Conservation (phyloP, 2,329 filamentous ascomycete species). For the Aspergillus fructus region DNA sequence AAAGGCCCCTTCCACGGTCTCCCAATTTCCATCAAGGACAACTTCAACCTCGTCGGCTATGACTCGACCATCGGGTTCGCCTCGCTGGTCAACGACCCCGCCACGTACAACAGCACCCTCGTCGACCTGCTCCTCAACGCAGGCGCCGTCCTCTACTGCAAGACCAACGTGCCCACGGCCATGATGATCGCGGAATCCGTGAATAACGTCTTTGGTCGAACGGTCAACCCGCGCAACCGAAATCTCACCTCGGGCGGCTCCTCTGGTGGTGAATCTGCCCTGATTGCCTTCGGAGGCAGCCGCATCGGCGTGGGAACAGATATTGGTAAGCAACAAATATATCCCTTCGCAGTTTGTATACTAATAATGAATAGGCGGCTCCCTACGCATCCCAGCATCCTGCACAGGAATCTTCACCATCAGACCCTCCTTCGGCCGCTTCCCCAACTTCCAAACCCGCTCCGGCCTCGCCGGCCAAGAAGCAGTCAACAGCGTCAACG, state of each 20-base stretch:
- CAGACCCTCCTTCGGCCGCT: conserved; percentile 42
- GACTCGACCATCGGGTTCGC: conserved; percentile 24
- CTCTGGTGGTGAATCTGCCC: conserved; percentile 36
- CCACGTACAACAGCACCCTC: conserved; percentile 28
- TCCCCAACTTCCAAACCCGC: conserved; percentile 37
- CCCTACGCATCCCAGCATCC: conserved; percentile 40
- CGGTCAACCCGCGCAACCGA: conserved; percentile 37
- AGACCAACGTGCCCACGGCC: conserved; percentile 40
- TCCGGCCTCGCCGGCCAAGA: conserved; percentile 66
- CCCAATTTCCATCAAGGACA: conserved; percentile 44
- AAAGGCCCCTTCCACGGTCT: conserved; percentile 43
- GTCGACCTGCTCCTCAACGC: conserved; percentile 40
- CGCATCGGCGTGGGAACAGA: conserved; percentile 40
- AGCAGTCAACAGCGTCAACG: conserved; percentile 63
- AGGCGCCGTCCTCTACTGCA: conserved; percentile 45
- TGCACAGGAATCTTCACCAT: conserved; percentile 41
- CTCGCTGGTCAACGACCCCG: conserved; percentile 19
- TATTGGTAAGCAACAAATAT: conserved; percentile 26
- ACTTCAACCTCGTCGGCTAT: conserved; percentile 32
- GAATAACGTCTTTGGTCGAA: conserved; percentile 45
- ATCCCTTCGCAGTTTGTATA: too few species aligned
- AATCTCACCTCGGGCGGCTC: conserved; percentile 35
- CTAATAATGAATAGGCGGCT: conserved; percentile 24
- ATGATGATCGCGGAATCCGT: conserved; percentile 48
- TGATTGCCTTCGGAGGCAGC: conserved; percentile 33